phyloP scores from a whole-genome alignment of 2,329 filamentous ascomycete genomes.

The Drechslera avenae region DNA sequence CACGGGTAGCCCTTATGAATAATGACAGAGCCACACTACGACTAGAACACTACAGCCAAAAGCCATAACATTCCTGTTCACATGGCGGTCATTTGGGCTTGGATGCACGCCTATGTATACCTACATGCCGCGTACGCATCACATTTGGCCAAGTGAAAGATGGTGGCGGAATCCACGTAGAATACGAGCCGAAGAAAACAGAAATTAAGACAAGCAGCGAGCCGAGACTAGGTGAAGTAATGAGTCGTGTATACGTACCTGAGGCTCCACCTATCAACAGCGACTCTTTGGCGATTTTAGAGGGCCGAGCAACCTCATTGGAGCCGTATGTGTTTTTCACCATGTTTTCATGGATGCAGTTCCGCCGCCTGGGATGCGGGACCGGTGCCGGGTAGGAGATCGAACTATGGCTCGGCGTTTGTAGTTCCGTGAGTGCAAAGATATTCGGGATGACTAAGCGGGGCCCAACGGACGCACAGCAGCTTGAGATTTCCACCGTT shows the following conservation, averaged over 20 bases:
- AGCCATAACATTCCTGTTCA: not conserved
- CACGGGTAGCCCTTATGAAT: not conserved
- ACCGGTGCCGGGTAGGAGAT: conserved; percentile 1
- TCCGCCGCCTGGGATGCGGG: not conserved
- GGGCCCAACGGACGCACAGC: conserved; percentile 26
- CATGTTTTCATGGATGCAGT: conserved; percentile 25
- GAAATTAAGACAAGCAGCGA: not conserved
- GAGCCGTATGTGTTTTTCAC: conserved; percentile 33
- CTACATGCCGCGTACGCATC: no score
- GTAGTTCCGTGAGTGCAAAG: conserved; percentile 14
- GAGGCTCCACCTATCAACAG: conserved; percentile 34
- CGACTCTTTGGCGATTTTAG: conserved; percentile 34
- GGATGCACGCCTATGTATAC: no score
- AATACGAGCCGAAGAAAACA: not conserved
- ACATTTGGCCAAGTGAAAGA: not conserved
- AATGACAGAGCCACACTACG: not conserved
- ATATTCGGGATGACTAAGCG: conserved; percentile 23
- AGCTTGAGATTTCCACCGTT: conserved; percentile 32
- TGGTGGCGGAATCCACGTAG: not conserved
- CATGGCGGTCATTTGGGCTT: no score
- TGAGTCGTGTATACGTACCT: conserved; percentile 30
- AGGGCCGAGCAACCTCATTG: conserved; percentile 33
- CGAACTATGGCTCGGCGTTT: conserved; percentile 7
- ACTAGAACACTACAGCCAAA: not conserved
- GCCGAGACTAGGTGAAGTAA: not conserved